Evolutionary conservation across 257 asterid species (phyloP).

Genomic region (Fraxinus quadrangulata): DNA sequence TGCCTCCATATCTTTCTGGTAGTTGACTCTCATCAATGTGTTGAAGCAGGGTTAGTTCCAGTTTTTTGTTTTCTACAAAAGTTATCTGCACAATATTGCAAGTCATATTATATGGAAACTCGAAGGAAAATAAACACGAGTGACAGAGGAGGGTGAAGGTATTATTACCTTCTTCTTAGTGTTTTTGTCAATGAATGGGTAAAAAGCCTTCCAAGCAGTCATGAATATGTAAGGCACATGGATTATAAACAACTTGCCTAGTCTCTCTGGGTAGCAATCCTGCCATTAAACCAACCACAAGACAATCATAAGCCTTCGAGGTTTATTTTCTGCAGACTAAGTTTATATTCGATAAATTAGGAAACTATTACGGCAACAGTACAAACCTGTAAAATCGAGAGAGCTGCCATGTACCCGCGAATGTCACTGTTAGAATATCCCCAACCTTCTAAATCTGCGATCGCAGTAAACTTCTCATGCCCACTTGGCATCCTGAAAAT

Average conservation of each 20-base stretch:
- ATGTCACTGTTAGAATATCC: conserved; percentile 69
- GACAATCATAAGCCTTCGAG: too few species aligned
- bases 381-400: conserved; percentile 66
- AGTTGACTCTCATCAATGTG: conserved; percentile 62
- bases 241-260: conserved; percentile 64
- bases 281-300: conserved; percentile 22
- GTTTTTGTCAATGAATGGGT: conserved; percentile 79
- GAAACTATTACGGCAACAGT: background rate
- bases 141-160: background rate
- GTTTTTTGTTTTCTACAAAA: conserved; percentile 69
- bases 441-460: conserved; percentile 77
- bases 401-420: conserved; percentile 80
- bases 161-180: conserved; percentile 76
- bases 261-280: conserved; percentile 95
- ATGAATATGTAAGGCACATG: conserved; percentile 77
- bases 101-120: background rate
- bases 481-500: conserved; percentile 64
- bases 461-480: conserved; percentile 76
- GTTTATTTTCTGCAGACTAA: too few species aligned
- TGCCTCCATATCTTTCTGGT: conserved; percentile 67
- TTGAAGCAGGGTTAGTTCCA: conserved; percentile 50
- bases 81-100: conserved; percentile 50
- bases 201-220: conserved; percentile 86
- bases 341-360: too few species aligned
- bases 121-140: background rate